Percentiles rank a stretch among this genome's conserved stretches.
Conservation (phyloP, 352 stramenopile species). For the Globisporangium barbulae region DNA sequence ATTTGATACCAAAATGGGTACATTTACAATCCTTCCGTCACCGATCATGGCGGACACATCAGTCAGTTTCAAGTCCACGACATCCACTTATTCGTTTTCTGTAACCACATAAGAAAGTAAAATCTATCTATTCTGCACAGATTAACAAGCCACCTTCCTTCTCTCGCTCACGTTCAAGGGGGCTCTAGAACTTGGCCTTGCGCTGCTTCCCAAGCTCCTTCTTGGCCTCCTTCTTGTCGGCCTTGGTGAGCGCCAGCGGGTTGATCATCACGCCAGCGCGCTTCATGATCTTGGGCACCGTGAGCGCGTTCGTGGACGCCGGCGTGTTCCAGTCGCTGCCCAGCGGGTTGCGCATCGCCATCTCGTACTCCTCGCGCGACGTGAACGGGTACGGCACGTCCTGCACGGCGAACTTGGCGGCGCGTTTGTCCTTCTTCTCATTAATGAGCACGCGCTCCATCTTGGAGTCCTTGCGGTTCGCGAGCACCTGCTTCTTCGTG, state of each 20-base stretch:
- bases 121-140: slow-evolving; percentile 14
- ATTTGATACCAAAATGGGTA: background rate
- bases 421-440: slow-evolving; percentile 90
- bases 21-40: background rate
- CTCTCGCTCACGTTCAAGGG: background rate
- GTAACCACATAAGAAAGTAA: background rate
- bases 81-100: background rate
- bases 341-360: slow-evolving; percentile 93
- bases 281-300: slow-evolving; percentile 92
- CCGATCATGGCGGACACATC: no score
- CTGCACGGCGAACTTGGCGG: slow-evolving; percentile 72
- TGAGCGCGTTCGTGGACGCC: slow-evolving; percentile 89
- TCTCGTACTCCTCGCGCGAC: slow-evolving; percentile 96
- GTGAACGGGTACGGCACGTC: slow-evolving; percentile 98
- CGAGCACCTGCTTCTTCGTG: slow-evolving; percentile 72
- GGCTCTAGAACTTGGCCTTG: slow-evolving; percentile 75
- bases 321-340: slow-evolving; percentile 95
- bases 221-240: slow-evolving; percentile 81
- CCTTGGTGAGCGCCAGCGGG: slow-evolving; percentile 87
- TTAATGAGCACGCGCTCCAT: slow-evolving; percentile 78
- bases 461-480: slow-evolving; percentile 66
- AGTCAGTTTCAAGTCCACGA: no score
- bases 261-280: slow-evolving; percentile 92
- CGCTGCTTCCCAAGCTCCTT: slow-evolving; percentile 76
- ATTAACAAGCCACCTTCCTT: background rate